These are phyloP conservation scores for Myriosclerotinia curreyana DNA, from an alignment of 2,329 filamentous ascomycete genomes.

Conservation along the genomic window DNA sequence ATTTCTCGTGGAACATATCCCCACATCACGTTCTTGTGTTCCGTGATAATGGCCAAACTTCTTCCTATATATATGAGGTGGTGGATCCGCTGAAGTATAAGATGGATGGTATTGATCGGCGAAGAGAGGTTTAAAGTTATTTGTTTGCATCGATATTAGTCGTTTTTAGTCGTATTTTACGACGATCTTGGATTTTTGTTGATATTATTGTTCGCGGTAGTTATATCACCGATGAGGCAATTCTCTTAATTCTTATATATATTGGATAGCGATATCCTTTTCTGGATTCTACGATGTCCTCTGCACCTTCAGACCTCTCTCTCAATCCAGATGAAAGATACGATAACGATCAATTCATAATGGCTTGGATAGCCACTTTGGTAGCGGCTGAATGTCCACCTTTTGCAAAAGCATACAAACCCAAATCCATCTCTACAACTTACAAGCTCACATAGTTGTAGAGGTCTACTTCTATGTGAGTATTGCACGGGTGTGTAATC, in stretches of 20 bases:
- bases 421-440: not conserved
- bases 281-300: not conserved
- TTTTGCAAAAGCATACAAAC: not conserved
- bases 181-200: not conserved
- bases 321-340: slow-evolving; percentile 7
- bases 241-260: not conserved
- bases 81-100: not conserved
- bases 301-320: slow-evolving; percentile 16
- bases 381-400: slow-evolving; percentile 11
- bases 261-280: not conserved
- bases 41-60: not conserved
- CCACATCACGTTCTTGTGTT: not conserved
- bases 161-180: not conserved
- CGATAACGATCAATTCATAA: slow-evolving; percentile 13
- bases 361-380: slow-evolving; percentile 16
- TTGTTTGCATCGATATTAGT: not conserved
- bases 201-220: not conserved
- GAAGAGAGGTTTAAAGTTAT: not conserved
- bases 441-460: not conserved
- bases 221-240: not conserved
- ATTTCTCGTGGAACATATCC: not conserved
- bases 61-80: not conserved
- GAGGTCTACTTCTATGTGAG: not conserved
- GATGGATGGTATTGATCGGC: not conserved
- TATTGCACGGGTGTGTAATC: not conserved